Conservation (phyloP, 768 basidiomycete species). For the Tricholoma furcatifolium region DNA sequence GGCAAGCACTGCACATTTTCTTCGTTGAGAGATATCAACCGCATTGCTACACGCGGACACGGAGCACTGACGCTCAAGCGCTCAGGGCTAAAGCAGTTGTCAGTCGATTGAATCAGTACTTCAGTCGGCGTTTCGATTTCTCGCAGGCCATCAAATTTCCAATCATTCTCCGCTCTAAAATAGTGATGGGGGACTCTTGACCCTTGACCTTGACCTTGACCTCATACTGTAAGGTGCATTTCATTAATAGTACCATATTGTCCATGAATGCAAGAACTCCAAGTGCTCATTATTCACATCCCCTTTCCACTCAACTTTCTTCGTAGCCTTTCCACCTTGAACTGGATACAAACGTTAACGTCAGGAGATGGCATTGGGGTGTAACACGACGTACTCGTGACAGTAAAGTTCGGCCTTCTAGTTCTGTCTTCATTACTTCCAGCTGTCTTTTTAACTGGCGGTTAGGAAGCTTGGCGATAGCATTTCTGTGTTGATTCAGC, state of each 20-base stretch:
- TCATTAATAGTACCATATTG: background rate
- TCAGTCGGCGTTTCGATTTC: background rate
- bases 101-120: background rate
- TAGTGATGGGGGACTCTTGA: background rate
- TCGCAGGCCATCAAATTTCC: background rate
- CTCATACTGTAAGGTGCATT: background rate
- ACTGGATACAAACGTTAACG: background rate
- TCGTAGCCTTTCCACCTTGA: background rate
- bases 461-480: background rate
- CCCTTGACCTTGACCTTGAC: background rate
- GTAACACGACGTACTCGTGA: conserved; percentile 6
- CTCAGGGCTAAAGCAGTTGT: background rate
- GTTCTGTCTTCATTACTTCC: conserved; percentile 3
- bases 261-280: background rate
- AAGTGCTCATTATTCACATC: background rate
- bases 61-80: conserved; percentile 30
- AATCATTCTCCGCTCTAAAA: background rate
- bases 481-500: conserved; percentile 37
- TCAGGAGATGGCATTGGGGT: no score
- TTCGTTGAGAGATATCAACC: conserved; percentile 26
- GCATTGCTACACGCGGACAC: conserved; percentile 42
- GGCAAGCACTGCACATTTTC: conserved; percentile 56
- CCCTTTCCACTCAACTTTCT: background rate
- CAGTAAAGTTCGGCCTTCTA: conserved; percentile 3
- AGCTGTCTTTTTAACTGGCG: conserved; percentile 2